These are phyloP conservation scores for Saturnispora silvae DNA, from an alignment of 805 yeast species.

Conservation along the genomic window DNA sequence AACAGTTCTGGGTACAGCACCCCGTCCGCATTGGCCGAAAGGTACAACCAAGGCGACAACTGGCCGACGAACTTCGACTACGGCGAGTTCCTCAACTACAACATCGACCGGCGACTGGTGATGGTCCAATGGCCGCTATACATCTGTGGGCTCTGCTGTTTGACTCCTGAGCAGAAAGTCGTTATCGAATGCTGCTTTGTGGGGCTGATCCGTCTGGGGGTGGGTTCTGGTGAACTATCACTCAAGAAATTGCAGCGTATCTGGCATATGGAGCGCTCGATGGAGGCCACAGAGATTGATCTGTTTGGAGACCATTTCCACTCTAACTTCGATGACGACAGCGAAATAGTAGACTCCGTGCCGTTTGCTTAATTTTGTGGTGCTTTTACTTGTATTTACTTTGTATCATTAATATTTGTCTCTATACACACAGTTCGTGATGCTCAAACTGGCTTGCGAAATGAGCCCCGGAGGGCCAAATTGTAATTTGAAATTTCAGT, in stretches of 20 bases:
- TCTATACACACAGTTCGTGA: neutral
- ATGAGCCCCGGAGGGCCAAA: no score
- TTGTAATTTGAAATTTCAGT: no score
- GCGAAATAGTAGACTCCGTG: conserved; percentile 27
- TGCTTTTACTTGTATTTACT: neutral
- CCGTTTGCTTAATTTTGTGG: conserved; percentile 21
- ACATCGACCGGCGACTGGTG: conserved; percentile 26
- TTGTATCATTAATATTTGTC: neutral
- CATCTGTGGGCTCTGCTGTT: conserved; percentile 27
- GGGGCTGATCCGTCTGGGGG: conserved; percentile 25
- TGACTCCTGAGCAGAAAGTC: conserved; percentile 22
- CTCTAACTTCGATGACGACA: conserved; percentile 1
- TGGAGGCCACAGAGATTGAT: conserved; percentile 16
- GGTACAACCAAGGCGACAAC: conserved; percentile 5
- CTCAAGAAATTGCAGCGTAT: conserved; percentile 22
- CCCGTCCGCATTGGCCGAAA: neutral
- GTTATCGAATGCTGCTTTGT: conserved; percentile 27
- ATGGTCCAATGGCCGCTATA: conserved; percentile 31
- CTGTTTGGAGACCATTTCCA: conserved; percentile 9
- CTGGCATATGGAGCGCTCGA: conserved; percentile 24
- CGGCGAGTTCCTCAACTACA: conserved; percentile 23
- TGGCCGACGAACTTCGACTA: conserved; percentile 16
- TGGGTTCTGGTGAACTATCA: conserved; percentile 28
- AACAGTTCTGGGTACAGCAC: neutral
- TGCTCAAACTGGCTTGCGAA: no score